Evolutionary conservation across 1,284 basidiomycete genomes (phyloP).

Genomic region (Tilletia setariae): DNA sequence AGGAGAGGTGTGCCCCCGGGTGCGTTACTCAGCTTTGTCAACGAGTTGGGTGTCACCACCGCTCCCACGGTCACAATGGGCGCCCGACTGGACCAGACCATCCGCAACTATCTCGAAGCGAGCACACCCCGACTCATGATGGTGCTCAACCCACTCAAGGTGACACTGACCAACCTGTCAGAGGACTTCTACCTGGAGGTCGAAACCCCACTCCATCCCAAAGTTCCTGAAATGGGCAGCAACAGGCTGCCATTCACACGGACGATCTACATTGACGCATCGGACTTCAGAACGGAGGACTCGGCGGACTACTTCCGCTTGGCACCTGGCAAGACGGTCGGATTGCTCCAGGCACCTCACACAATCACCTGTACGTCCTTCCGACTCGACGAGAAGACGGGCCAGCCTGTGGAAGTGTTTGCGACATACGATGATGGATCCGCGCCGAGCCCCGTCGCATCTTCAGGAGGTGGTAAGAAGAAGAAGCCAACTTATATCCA

Average conservation of each 20-base stretch:
- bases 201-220: slow-evolving; percentile 91
- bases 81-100: slow-evolving; percentile 81
- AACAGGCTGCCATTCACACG: slow-evolving; percentile 82
- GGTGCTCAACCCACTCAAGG: slow-evolving; percentile 85
- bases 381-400: slow-evolving; percentile 65
- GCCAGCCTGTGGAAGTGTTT: slow-evolving; percentile 71
- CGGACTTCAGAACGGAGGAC: slow-evolving; percentile 89
- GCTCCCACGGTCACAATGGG: slow-evolving; percentile 67
- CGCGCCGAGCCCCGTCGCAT: not conserved
- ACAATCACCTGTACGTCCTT: slow-evolving; percentile 85
- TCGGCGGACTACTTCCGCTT: slow-evolving; percentile 96
- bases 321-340: slow-evolving; percentile 93
- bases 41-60: slow-evolving; percentile 86
- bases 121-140: slow-evolving; percentile 85
- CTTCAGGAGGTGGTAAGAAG: slow-evolving; percentile 60
- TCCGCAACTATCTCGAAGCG: slow-evolving; percentile 85
- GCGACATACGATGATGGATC: slow-evolving; percentile 67
- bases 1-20: slow-evolving; percentile 92
- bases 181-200: slow-evolving; percentile 80
- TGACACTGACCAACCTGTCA: slow-evolving; percentile 71
- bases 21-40: slow-evolving; percentile 88
- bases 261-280: slow-evolving; percentile 85
- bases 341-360: slow-evolving; percentile 89
- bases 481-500: slow-evolving; percentile 89
- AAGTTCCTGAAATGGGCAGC: slow-evolving; percentile 80